phyloP scores from a whole-genome alignment of 2,329 filamentous ascomycete species.

The Aspergillus viridinutans region DNA sequence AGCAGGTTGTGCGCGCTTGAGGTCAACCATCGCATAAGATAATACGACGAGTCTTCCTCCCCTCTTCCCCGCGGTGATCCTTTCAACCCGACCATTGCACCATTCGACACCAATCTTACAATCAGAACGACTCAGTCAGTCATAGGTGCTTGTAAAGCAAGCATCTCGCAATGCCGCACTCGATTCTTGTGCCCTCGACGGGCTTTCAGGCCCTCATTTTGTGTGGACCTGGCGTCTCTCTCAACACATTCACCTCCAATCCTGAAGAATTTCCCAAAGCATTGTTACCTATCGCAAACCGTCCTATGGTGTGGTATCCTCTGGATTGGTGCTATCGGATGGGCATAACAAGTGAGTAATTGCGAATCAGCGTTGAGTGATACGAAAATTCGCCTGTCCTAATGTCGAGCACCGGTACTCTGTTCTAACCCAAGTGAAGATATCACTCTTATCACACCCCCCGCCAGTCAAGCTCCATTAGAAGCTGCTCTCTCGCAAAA shows the following conservation, averaged over 20 bases:
- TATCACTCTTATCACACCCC: slow-evolving; percentile 47
- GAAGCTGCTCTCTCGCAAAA: slow-evolving; percentile 47
- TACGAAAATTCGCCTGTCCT: neutral
- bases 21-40: neutral
- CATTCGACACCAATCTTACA: neutral
- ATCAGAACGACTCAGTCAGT: neutral
- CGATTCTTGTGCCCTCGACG: slow-evolving; percentile 52
- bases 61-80: neutral
- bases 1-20: neutral
- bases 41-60: neutral
- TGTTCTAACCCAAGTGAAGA: slow-evolving; percentile 18
- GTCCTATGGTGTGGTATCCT: slow-evolving; percentile 49
- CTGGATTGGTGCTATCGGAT: slow-evolving; percentile 48
- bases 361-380: neutral
- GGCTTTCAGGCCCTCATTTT: slow-evolving; percentile 49
- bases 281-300: slow-evolving; percentile 47
- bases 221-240: slow-evolving; percentile 46
- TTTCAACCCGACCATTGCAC: neutral
- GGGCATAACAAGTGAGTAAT: slow-evolving; percentile 42
- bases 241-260: slow-evolving; percentile 49
- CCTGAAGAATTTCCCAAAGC: slow-evolving; percentile 47
- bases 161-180: slow-evolving; percentile 23
- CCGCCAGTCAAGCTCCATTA: slow-evolving; percentile 40
- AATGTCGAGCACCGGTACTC: neutral
- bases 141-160: neutral